Conservation (phyloP, 2,329 filamentous ascomycete genomes). For the Mycosphaerella arachidis region DNA sequence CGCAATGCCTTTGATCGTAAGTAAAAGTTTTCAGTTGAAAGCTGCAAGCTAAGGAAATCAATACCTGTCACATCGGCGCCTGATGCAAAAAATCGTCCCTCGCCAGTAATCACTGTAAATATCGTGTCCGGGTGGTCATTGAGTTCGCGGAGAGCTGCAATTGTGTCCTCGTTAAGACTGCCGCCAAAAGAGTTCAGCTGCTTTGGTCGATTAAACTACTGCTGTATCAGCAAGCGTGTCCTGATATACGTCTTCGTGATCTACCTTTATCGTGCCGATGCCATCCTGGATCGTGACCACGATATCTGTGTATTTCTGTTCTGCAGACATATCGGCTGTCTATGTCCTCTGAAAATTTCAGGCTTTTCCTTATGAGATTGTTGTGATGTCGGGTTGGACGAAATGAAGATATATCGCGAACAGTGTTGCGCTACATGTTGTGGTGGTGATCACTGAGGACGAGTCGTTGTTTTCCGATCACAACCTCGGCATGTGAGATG, state of each 20-base stretch:
- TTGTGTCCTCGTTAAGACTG: conserved; percentile 23
- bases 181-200: conserved; percentile 27
- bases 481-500: neutral
- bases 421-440: neutral
- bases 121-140: conserved; percentile 25
- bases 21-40: neutral
- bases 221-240: neutral
- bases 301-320: conserved; percentile 23
- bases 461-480: neutral
- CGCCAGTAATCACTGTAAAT: conserved; percentile 28
- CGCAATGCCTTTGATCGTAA: conserved; percentile 11
- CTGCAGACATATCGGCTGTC: neutral
- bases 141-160: conserved; percentile 25
- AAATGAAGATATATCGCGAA: neutral
- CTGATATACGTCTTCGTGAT: neutral
- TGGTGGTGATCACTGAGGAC: neutral
- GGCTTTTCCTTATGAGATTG: neutral
- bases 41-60: neutral
- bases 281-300: conserved; percentile 23
- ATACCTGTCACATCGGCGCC: conserved; percentile 26
- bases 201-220: conserved; percentile 27
- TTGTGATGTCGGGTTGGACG: neutral
- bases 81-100: conserved; percentile 27
- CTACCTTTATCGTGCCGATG: conserved; percentile 27
- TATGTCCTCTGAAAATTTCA: neutral